A percentile compares a stretch with the other conserved stretches of the same genome.
Evolutionary conservation across 1,284 basidiomycete species (phyloP).

Genomic region (Leccinum fallax): DNA sequence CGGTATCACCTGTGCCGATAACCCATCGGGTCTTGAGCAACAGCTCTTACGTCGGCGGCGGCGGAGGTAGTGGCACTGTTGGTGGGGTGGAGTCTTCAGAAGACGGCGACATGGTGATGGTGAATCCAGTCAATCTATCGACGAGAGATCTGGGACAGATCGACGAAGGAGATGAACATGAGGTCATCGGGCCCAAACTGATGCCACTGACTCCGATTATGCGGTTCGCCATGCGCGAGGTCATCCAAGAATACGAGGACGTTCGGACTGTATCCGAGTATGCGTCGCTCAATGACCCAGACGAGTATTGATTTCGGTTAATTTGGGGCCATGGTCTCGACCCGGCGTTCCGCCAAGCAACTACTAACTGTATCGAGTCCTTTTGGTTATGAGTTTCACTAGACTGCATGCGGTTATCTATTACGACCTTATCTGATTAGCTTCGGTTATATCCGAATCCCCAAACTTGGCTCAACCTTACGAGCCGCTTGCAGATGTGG

Average conservation of each 20-base stretch:
- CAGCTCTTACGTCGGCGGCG: constrained; percentile 29
- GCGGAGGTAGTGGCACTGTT: constrained; percentile 37
- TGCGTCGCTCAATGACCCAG: constrained; percentile 67
- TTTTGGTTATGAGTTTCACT: not conserved
- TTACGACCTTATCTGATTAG: not conserved
- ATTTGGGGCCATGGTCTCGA: not conserved
- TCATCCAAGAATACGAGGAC: constrained; percentile 77
- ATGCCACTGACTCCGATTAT: constrained; percentile 77
- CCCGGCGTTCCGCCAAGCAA: not conserved
- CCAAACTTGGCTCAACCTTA: not conserved
- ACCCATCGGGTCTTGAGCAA: constrained; percentile 34
- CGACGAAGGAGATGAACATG: constrained; percentile 38
- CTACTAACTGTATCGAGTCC: not conserved
- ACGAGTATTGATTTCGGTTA: constrained; percentile 56
- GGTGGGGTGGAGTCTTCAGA: constrained; percentile 39
- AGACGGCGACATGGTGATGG: constrained; percentile 50
- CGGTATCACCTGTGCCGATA: constrained; percentile 31
- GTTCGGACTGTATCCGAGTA: constrained; percentile 72
- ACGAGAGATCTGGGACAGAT: constrained; percentile 40
- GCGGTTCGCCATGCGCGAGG: constrained; percentile 77
- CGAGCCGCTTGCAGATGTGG: not conserved
- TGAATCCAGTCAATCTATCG: constrained; percentile 38
- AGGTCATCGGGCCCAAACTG: constrained; percentile 70
- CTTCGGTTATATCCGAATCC: not conserved
- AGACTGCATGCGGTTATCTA: not conserved